Evolutionary conservation across 495 filamentous ascomycete species (phyloP).

Genomic region (Glarea lozoyensis): DNA sequence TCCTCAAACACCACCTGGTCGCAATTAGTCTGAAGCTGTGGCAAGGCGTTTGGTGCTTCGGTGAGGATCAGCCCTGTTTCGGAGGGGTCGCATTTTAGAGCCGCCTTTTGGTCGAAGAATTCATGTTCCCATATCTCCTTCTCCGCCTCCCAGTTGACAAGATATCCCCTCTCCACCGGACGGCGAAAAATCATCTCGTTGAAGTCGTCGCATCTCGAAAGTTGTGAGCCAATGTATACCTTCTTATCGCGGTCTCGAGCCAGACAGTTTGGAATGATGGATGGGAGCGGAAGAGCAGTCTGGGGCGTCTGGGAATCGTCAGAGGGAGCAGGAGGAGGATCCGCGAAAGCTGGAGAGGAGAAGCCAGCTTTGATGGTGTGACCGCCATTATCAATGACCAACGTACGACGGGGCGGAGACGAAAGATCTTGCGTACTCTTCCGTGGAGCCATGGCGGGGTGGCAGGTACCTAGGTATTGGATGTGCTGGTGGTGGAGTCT

Average conservation of each 20-base stretch:
- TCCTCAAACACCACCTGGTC: slow-evolving; percentile 98
- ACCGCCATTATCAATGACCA: slow-evolving; percentile 91
- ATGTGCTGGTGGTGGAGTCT: too few relatives aligned
- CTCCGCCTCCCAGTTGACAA: slow-evolving; percentile 95
- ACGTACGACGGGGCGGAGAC: slow-evolving; percentile 51
- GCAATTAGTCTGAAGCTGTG: slow-evolving; percentile 72
- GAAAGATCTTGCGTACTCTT: slow-evolving; percentile 32
- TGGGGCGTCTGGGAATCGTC: neutral
- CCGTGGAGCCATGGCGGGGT: slow-evolving; percentile 24
- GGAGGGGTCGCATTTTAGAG: slow-evolving; percentile 60
- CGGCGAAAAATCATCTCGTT: slow-evolving; percentile 81
- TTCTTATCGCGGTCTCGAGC: slow-evolving; percentile 72
- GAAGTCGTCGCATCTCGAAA: slow-evolving; percentile 78
- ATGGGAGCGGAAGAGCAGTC: slow-evolving; percentile 10
- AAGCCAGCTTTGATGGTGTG: slow-evolving; percentile 92
- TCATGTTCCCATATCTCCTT: slow-evolving; percentile 92
- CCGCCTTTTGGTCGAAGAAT: slow-evolving; percentile 70
- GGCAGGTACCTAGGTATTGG: neutral
- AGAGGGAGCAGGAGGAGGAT: neutral
- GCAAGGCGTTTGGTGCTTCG: slow-evolving; percentile 84
- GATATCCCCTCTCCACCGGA: slow-evolving; percentile 89
- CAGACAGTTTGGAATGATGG: slow-evolving; percentile 78
- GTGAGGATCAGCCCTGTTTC: slow-evolving; percentile 77
- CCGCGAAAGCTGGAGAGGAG: slow-evolving; percentile 23
- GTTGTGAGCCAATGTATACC: slow-evolving; percentile 68